Evolutionary conservation across 164 flowering plant genomes (phyloP).

Genomic region (Amborella trichopoda): DNA sequence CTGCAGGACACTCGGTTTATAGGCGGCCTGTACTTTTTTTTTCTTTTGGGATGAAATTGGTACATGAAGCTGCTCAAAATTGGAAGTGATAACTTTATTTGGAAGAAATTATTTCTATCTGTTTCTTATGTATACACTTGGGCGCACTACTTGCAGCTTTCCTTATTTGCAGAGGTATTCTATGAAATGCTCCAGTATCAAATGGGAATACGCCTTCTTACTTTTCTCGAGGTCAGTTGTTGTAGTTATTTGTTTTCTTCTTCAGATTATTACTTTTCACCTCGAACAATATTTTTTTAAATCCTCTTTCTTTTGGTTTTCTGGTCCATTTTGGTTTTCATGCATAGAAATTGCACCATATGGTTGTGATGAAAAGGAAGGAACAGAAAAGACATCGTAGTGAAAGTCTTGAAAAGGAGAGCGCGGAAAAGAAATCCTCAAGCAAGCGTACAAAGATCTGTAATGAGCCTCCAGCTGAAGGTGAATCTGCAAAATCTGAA

Average conservation of each 20-base stretch:
- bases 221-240: conserved; percentile 72
- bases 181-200: conserved; percentile 95
- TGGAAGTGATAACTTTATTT: not conserved
- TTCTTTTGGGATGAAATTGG: not conserved
- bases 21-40: not conserved
- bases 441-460: conserved; percentile 39
- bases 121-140: not conserved
- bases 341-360: conserved; percentile 50
- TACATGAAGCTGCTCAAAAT: not conserved
- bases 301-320: not conserved
- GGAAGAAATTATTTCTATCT: not conserved
- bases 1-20: too few species aligned
- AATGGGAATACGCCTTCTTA: conserved; percentile 72
- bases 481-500: conserved; percentile 17
- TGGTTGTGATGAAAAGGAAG: conserved; percentile 51
- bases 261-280: not conserved
- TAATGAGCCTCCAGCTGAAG: conserved; percentile 19
- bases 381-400: conserved; percentile 59
- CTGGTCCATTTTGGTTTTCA: not conserved
- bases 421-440: conserved; percentile 21
- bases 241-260: not conserved
- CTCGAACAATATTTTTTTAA: not conserved
- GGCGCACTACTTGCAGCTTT: conserved; percentile 72
- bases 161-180: conserved; percentile 78
- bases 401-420: conserved; percentile 31